Evolutionary conservation across 495 filamentous ascomycete species (phyloP), one percentile per base, ranked within the genome.

Genomic region (Penicillium pancosmium): DNA sequence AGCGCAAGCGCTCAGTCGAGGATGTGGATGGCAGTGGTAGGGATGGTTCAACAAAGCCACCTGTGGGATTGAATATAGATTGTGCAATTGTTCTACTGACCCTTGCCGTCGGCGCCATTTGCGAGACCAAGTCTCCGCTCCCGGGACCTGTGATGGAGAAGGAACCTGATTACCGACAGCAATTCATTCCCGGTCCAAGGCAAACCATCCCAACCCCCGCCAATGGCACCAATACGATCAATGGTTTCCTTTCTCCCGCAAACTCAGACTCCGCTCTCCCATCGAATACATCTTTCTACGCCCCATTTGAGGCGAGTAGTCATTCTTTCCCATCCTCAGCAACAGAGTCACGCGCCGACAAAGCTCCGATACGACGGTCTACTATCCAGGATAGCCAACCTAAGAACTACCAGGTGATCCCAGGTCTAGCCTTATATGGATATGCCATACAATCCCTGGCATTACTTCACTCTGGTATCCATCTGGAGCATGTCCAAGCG

Each of bases 381-480:
- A 46, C 63, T 2, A 53, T 61, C 23, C 23, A 53, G 11, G 53
- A 66, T 43, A 49, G 54, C 11, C 56, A 27, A 56, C 69, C 47
- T 79, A 84, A 53, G 97, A 98, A 67, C 71, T 93, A n/a, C 21
- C 91, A 97, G 66, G 81, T 88, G 7, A 89, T 98, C 58, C 93
- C 94, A 1, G 94, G 94, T 0, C 74, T 97, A 56, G 88, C 91
- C 16, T 95, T 96, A 67, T 97, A 92, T 73, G 88, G 87, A 13
- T 86, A 90, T 61, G 94, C 92, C 2, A 88, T 88, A 4, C 87
- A 90, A 61, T 96, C 97, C n/a, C 77, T 97, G 33, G 94, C 92
- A 1, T 86, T 83, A 40, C 83, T 93, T 23, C 81, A 86, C 53
- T 92, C 90, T 5, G 89, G 87, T 8, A 90, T 90, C 54, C 87